Evolutionary conservation across 2,329 filamentous ascomycete species (phyloP), one percentile per base, ranked within the genome.

Genomic region (Colletotrichum tropicale): DNA sequence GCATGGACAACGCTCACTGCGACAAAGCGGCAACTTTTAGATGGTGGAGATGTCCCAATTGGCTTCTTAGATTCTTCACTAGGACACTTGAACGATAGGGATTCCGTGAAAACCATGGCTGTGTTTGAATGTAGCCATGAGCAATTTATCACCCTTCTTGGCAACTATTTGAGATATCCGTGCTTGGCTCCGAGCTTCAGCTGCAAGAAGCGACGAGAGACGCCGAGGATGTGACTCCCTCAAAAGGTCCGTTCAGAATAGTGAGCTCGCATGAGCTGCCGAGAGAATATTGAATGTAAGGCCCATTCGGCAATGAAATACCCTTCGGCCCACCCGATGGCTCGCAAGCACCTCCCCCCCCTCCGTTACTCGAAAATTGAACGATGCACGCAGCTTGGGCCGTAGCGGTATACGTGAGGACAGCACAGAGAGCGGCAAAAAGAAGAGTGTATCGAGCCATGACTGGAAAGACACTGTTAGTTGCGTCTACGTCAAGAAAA

Each of bases 171-270:
- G 18, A 48, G 38, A 48, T 48, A n/a, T 48, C 3, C 38, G 5
- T 12, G 38, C 18, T 1, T 48, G 2, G 18, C 1, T 21, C 1
- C 18, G 0, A n/a, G 0, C 38, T 48, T n/a, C 10, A n/a, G 38
- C 18, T 48, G 18, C 38, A 48, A 48, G 38, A 48, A 9, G 38
- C 38, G 18, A 48, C 3, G 9, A 0, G 0, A n/a, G 38, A 48
- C 38, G 5, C 18, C 0, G 38, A 48, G 9, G 18, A 9, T 4
- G 38, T 48, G 18, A 48, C 38, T 48, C 38, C 38, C 38, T 48
- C 38, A 0, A 48, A 48, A 0, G 38, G 38, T 48, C 38, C 38
- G 38, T n/a, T 48, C 18, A n/a, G 1, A 12, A 48, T 48, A 18
- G 18, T n/a, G 18, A 48, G 18, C 38, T 48, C 38, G 38, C 38